A percentile compares a stretch with the other conserved stretches of the same genome.
Evolutionary conservation across 768 basidiomycete genomes (phyloP).

Genomic region (Hypholoma fasciculare): DNA sequence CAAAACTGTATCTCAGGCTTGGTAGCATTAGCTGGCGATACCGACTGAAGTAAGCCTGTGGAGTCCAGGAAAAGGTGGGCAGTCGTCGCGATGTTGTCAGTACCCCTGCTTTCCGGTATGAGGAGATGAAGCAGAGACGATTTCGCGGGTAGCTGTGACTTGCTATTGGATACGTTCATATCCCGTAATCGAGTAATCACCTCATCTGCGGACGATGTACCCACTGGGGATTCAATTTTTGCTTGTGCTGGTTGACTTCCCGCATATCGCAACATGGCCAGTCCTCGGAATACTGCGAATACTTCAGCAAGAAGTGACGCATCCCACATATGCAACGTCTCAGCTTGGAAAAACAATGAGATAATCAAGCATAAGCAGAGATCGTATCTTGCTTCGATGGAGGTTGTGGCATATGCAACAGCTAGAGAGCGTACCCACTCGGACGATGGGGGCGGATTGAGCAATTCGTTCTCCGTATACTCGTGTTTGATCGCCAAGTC

Average conservation of each 20-base stretch:
- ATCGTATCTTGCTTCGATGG: slow-evolving; percentile 75
- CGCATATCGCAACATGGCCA: slow-evolving; percentile 68
- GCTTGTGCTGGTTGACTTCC: slow-evolving; percentile 53
- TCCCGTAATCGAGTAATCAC: slow-evolving; percentile 68
- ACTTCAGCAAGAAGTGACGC: slow-evolving; percentile 67
- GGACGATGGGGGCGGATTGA: slow-evolving; percentile 53
- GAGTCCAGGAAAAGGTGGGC: slow-evolving; percentile 73
- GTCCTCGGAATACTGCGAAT: slow-evolving; percentile 78
- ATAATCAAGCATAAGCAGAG: slow-evolving; percentile 65
- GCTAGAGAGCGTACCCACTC: slow-evolving; percentile 65
- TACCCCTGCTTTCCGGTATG: slow-evolving; percentile 50
- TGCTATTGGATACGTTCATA: slow-evolving; percentile 66
- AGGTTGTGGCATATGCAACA: slow-evolving; percentile 59
- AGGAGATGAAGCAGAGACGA: slow-evolving; percentile 67
- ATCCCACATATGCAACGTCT: slow-evolving; percentile 64
- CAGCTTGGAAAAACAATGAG: slow-evolving; percentile 70
- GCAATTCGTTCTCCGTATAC: slow-evolving; percentile 65
- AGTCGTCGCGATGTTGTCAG: slow-evolving; percentile 51
- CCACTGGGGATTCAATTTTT: slow-evolving; percentile 9
- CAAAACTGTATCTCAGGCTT: slow-evolving; percentile 73
- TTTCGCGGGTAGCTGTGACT: slow-evolving; percentile 46
- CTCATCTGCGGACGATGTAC: slow-evolving; percentile 47
- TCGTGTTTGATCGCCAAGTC: slow-evolving; percentile 74
- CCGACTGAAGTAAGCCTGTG: slow-evolving; percentile 65
- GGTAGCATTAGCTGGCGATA: slow-evolving; percentile 67